Conservation (phyloP, 306 rosid species). For the Comarum palustre region DNA sequence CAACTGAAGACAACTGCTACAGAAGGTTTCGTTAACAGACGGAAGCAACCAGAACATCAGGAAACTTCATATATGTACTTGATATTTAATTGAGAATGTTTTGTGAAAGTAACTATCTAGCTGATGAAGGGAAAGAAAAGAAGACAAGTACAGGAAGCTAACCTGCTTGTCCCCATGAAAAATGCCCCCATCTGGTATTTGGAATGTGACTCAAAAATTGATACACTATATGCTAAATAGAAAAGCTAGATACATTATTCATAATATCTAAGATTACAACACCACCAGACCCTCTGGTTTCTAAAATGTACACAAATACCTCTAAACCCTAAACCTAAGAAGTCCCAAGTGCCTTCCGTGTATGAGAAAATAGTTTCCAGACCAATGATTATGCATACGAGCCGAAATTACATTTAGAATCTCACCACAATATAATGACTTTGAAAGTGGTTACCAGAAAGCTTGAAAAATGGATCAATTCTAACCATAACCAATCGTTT, state of each 20-base stretch:
- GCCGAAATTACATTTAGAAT: slow-evolving; percentile 8
- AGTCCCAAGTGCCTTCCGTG: slow-evolving; percentile 1
- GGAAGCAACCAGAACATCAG: too few species aligned
- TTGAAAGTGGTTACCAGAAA: slow-evolving; percentile 5
- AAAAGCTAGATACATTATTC: slow-evolving; percentile 8
- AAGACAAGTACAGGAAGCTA: slow-evolving; percentile 40
- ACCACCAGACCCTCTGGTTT: slow-evolving; percentile 40
- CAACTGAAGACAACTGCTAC: too few species aligned
- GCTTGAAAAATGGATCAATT: background rate
- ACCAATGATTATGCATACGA: slow-evolving; percentile 20
- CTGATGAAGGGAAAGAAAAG: background rate
- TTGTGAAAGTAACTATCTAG: slow-evolving; percentile 5
- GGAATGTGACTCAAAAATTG: slow-evolving; percentile 45
- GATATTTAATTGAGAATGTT: background rate
- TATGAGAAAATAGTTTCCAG: slow-evolving; percentile 15
- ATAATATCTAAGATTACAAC: slow-evolving; percentile 48
- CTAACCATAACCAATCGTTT: background rate
- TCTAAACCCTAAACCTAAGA: slow-evolving; percentile 36
- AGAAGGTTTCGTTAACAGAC: too few species aligned
- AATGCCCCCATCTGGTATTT: slow-evolving; percentile 33
- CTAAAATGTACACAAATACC: slow-evolving; percentile 48
- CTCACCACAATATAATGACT: slow-evolving; percentile 1
- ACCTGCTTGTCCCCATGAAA: slow-evolving; percentile 28
- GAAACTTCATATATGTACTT: too few species aligned
- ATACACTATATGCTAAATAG: slow-evolving; percentile 31